A percentile compares a stretch with the other conserved stretches of the same genome.
Conservation (phyloP, 345 rosid species). For the Populus euphratica region DNA sequence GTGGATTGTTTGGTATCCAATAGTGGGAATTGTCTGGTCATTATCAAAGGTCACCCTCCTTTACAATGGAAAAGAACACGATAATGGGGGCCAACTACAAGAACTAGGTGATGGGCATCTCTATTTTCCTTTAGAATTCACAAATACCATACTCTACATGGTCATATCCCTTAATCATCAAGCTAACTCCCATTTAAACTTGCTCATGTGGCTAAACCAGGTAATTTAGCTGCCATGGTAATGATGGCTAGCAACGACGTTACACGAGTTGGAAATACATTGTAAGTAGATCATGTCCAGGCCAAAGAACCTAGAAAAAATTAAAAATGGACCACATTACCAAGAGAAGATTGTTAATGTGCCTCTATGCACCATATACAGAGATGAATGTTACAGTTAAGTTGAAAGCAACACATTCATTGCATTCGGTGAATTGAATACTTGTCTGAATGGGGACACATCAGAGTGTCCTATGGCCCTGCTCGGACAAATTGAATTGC, state of each 20-base stretch:
- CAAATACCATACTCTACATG: too few species aligned
- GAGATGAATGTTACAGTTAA: neutral
- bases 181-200: neutral
- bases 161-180: neutral
- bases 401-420: constrained; percentile 22
- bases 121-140: neutral
- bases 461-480: neutral
- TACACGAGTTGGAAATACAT: neutral
- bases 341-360: neutral
- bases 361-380: neutral
- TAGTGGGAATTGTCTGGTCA: constrained; percentile 13
- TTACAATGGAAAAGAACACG: neutral
- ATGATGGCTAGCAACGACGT: neutral
- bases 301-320: neutral
- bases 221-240: neutral
- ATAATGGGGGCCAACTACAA: neutral
- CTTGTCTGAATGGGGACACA: constrained; percentile 11
- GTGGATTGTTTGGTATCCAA: constrained; percentile 11
- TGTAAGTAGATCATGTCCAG: neutral
- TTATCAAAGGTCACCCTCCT: constrained; percentile 4
- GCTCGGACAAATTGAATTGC: neutral
- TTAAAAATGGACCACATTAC: neutral
- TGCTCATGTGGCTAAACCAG: neutral
- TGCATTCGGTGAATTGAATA: constrained; percentile 7
- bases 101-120: neutral